Base-by-base conservation (phyloP, 2,329 filamentous ascomycete species). In the Pseudogymnoascus sp. region DNA sequence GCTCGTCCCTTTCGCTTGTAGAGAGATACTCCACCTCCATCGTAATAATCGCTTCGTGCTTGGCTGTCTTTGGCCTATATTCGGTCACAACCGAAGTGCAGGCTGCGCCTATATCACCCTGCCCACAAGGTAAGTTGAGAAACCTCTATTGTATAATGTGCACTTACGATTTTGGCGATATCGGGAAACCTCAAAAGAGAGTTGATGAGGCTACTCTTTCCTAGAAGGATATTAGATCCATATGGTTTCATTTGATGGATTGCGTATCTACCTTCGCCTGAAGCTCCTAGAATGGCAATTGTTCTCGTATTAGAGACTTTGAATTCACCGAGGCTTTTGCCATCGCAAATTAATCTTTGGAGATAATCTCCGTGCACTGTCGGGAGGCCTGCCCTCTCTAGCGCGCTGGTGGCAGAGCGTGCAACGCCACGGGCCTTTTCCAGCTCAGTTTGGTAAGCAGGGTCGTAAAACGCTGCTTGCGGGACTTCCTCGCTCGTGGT, bases 51-150 rank as follows among this genome's bases (percentile, higher is more conserved):
- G 63, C 67, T 1, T 11, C 65, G 23, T 76, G 71, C 0, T 67
- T 43, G 6, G 23, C 41, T 34, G 43, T 66, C 62, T 71, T 74
- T 34, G 73, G 73, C 7, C 71, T 67, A 64, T 75, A 77, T 43
- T 76, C 74, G 6, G 72, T 76, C 3, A 75, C 72, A 6, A 76
- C 69, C 0, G 73, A 73, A 6, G 75, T 77, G 39, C 73, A 75
- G 11, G 74, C 73, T 0, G 70, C 71, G 21, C 74, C 74, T 14
- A 69, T 71, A 34, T 75, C 74, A 21, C 70, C 69, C 70, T 71
- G n/a, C 61, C n/a, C n/a, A 13, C 34, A 39, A 16, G 25, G 62
- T 39, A 63, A 43, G 54, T 43, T 41, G 31, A 10, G 4, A 31
- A 39, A 34, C n/a, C 6, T 51, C 16, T 14, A n/a, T 16, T 31